Evolutionary conservation across 441 rosid species (phyloP).

Genomic region (Biscutella auriculata): DNA sequence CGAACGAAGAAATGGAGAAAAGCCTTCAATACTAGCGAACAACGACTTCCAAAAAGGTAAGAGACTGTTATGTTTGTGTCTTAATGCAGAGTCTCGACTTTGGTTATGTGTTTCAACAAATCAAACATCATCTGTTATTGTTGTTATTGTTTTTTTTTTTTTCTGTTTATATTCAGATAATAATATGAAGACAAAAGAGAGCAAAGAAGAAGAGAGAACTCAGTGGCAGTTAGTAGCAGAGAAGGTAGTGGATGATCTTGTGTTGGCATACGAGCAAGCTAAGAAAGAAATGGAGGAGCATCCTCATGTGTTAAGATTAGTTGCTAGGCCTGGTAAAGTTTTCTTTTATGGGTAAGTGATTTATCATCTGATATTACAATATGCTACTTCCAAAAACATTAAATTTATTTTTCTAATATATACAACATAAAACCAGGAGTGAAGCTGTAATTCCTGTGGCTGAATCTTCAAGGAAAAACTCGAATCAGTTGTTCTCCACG

Average conservation of each 20-base stretch:
- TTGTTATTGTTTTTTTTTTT: not conserved
- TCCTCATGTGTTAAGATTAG: conserved; percentile 22
- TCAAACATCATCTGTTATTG: not conserved
- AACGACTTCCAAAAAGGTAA: conserved; percentile 23
- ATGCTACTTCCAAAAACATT: not conserved
- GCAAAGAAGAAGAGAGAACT: conserved; percentile 8
- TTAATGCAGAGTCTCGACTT: not conserved
- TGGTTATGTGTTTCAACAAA: not conserved
- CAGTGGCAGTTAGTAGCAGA: conserved; percentile 40
- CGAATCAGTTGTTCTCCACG: conserved; percentile 33
- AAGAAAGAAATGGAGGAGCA: conserved; percentile 18
- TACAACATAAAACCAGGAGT: not conserved
- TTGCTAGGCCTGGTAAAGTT: conserved; percentile 45
- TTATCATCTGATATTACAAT: not conserved
- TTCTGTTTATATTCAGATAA: not conserved
- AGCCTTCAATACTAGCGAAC: conserved; percentile 1
- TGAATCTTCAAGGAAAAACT: conserved; percentile 23
- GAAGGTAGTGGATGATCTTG: conserved; percentile 31
- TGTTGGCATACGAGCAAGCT: conserved; percentile 28
- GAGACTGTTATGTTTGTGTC: not conserved
- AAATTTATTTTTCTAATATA: not conserved
- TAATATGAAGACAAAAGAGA: conserved; percentile 13
- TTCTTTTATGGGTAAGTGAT: conserved; percentile 29
- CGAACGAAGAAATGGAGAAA: conserved; percentile 4
- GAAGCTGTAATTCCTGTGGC: not conserved